Conservation (phyloP, 108 stramenopile species). For the Stephanodiscus triporus region DNA sequence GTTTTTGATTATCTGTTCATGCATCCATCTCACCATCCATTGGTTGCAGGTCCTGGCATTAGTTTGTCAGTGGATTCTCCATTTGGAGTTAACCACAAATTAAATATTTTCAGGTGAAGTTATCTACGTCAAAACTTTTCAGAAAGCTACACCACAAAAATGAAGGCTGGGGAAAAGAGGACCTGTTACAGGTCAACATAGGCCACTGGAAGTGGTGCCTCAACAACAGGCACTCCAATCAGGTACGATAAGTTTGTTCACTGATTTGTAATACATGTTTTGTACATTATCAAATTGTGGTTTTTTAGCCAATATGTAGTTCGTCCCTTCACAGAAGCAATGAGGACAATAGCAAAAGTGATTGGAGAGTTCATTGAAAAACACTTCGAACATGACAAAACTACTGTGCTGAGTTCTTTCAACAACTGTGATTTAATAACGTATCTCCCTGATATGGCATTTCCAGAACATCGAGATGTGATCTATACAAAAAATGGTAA, state of each 20-base stretch:
- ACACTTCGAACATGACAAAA: neutral
- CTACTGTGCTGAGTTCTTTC: neutral
- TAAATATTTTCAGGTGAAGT: neutral
- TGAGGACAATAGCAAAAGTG: neutral
- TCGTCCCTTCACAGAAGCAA: neutral
- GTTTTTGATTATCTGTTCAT: neutral
- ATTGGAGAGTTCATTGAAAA: neutral
- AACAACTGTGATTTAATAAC: neutral
- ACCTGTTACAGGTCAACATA: neutral
- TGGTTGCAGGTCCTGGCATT: conserved; percentile 1
- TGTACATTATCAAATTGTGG: neutral
- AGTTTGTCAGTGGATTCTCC: neutral
- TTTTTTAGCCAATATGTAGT: neutral
- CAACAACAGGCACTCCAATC: neutral
- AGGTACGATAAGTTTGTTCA: neutral
- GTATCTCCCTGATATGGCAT: neutral
- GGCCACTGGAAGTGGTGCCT: neutral
- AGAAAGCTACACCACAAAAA: neutral
- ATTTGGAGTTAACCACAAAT: neutral
- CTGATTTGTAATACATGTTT: neutral
- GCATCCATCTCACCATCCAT: conserved; percentile 3
- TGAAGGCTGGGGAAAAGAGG: neutral
- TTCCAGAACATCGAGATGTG: neutral
- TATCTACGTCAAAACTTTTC: conserved; percentile 2
- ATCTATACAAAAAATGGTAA: neutral